phyloP scores from a whole-genome alignment of 108 stramenopile genomes.

The Schizochytrium sp. region DNA sequence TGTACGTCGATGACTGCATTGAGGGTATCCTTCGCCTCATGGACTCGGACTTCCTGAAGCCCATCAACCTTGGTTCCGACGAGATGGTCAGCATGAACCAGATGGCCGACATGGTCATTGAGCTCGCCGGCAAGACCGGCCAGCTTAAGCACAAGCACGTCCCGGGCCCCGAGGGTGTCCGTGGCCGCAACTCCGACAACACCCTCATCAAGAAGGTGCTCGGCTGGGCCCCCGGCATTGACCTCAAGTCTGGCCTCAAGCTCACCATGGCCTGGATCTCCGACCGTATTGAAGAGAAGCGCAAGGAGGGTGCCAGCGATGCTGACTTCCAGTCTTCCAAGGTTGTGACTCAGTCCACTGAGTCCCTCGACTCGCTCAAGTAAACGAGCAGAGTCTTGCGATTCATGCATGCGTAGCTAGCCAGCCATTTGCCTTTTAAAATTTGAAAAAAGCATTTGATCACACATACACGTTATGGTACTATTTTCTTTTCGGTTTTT shows the following conservation, averaged over 20 bases:
- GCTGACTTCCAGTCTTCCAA: conserved; percentile 61
- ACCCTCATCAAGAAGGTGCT: conserved; percentile 81
- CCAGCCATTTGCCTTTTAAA: too few relatives aligned
- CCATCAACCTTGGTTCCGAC: conserved; percentile 88
- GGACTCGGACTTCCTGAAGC: conserved; percentile 78
- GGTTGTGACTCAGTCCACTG: conserved; percentile 68
- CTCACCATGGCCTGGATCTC: conserved; percentile 94
- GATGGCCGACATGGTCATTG: conserved; percentile 81
- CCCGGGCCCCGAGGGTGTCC: conserved; percentile 95
- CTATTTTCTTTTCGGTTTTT: too few relatives aligned
- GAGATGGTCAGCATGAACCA: conserved; percentile 95
- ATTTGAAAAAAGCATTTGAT: too few relatives aligned
- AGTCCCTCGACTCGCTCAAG: conserved; percentile 21
- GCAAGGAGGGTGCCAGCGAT: conserved; percentile 48
- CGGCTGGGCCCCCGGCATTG: conserved; percentile 84
- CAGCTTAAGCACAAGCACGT: conserved; percentile 90
- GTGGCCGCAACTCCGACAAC: conserved; percentile 95
- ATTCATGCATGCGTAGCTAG: too few relatives aligned
- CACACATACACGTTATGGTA: too few relatives aligned
- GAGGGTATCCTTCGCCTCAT: conserved; percentile 89
- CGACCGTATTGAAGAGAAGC: conserved; percentile 73
- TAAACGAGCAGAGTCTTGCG: background rate
- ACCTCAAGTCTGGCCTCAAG: conserved; percentile 71
- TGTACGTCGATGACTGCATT: conserved; percentile 97
- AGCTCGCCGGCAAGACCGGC: conserved; percentile 68